These are phyloP conservation scores for Phanerochaete carnosa DNA, from an alignment of 768 basidiomycete genomes.

Conservation along the genomic window DNA sequence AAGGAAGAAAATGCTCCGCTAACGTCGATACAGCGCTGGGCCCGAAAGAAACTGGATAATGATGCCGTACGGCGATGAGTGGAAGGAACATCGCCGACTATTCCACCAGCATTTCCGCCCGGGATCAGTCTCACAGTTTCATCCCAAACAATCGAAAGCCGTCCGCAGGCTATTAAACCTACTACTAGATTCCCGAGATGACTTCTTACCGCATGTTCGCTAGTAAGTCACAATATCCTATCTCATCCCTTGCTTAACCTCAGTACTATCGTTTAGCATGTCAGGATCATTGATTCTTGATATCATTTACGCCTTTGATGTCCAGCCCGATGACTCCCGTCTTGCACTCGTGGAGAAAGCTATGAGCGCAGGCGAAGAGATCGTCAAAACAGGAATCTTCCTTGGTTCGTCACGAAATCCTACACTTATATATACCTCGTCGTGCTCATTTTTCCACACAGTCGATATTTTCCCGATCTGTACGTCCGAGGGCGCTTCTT, in stretches of 20 bases:
- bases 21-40: not conserved
- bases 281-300: not conserved
- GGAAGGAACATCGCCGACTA: not conserved
- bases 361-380: not conserved
- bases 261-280: not conserved
- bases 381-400: not conserved
- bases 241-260: not conserved
- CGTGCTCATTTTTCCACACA: not conserved
- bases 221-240: not conserved
- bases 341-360: not conserved
- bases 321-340: not conserved
- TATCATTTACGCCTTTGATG: not conserved
- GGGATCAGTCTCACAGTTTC: not conserved
- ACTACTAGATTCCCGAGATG: not conserved
- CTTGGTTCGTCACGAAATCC: not conserved
- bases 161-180: not conserved
- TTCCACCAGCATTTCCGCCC: constrained; percentile 9
- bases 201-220: not conserved
- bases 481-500: not conserved
- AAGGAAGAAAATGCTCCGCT: too few species aligned
- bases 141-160: not conserved
- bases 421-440: not conserved
- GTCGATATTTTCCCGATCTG: not conserved
- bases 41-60: constrained; percentile 6
- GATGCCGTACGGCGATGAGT: constrained; percentile 3